Evolutionary conservation across 2,329 filamentous ascomycete genomes (phyloP), one percentile per base, ranked within the genome.

Genomic region (Diaporthe helianthi): DNA sequence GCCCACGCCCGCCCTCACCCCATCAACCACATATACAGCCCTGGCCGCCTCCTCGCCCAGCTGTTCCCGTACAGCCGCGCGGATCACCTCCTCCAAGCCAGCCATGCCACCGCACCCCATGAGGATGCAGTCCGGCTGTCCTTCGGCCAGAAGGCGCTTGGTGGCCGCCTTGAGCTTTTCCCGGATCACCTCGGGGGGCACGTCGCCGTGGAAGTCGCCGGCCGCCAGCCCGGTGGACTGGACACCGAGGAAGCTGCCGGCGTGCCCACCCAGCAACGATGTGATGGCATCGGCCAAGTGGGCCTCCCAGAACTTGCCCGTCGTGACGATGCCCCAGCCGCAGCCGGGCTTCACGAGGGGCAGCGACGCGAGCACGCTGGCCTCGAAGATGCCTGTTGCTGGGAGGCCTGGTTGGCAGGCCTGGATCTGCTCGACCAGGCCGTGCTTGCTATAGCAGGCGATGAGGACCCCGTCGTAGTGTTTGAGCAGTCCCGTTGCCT

Each of bases 91-190:
- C 74, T 96, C 92, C 80, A 98, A 85, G 0, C 94, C 94, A 1
- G 91, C 90, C 94, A 98, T 97, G 0, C 94, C 94, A 3, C 93
- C 94, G 78, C 94, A 98, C 0, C 94, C 94, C 83, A 98, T 86
- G 75, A 93, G 92, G 9, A 98, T 87, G 29, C 90, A 92, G 5
- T 84, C 83, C 0, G 94, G 86, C 4, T 83, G 81, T 0, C 85
- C 82, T 15, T 83, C 83, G 9, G 76, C 78, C 33, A 97, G 79
- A 31, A 97, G 80, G 63, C 85, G 82, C 77, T 85, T 87, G 0
- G 93, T 92, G 0, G 94, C 93, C 19, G 88, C 85, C 73, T 85
- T 89, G 76, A 98, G 88, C 75, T 88, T 89, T 70, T 78, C 78
- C 46, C 83, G 82, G 46, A 98, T 89, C 71, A 92, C 84, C 10